Conservation (phyloP, 192 early-diverging fungal genomes). For the Obelidium mucronatum region DNA sequence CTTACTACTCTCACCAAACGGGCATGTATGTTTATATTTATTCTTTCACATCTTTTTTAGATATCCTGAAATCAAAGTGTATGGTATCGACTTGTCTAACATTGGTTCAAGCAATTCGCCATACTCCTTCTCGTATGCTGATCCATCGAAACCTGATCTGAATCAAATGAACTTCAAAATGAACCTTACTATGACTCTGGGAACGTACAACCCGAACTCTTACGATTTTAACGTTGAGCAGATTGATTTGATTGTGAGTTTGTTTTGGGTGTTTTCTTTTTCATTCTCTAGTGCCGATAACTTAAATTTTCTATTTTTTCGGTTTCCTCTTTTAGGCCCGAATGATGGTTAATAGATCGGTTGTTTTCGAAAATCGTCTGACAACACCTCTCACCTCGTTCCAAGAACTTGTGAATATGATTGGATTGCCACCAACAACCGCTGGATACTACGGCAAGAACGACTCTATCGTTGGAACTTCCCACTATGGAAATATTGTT, state of each 20-base stretch:
- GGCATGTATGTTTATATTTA: neutral
- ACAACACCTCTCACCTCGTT: constrained; percentile 16
- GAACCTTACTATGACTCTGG: constrained; percentile 32
- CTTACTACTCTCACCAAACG: neutral
- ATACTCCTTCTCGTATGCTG: constrained; percentile 13
- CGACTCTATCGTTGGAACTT: constrained; percentile 16
- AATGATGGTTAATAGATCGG: constrained; percentile 21
- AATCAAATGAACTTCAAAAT: constrained; percentile 27
- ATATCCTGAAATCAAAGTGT: constrained; percentile 33
- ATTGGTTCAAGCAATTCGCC: neutral
- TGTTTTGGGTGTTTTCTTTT: neutral
- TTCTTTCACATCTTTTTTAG: neutral
- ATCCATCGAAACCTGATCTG: neutral
- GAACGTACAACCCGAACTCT: constrained; percentile 31
- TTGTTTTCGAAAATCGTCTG: neutral
- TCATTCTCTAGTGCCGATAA: neutral
- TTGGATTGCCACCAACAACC: neutral
- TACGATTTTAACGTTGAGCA: constrained; percentile 31
- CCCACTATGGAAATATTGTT: neutral
- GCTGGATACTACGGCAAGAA: neutral
- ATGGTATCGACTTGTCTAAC: constrained; percentile 17
- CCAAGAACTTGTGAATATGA: neutral
- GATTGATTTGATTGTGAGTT: constrained; percentile 15
- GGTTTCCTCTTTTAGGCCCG: no score
- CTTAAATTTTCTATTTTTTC: neutral